A percentile compares a stretch with the other conserved stretches of the same genome.
Conservation (phyloP, 2,329 filamentous ascomycete species). For the Colletotrichum falcatum region DNA sequence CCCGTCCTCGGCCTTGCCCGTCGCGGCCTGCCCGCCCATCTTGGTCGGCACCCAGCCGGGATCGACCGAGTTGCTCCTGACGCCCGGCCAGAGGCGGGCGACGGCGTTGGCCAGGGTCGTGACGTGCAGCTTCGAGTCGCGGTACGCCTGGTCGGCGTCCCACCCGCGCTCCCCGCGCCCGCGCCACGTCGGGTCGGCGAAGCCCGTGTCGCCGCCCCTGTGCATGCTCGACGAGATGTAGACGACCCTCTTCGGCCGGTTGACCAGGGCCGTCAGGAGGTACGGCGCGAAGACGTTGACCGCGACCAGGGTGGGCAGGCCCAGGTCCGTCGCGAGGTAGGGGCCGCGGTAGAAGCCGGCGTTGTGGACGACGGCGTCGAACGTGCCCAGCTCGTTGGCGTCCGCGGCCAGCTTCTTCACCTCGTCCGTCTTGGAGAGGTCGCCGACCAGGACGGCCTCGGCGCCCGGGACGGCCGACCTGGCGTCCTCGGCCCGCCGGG, state of each 20-base stretch:
- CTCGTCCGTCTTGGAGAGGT: conserved; percentile 63
- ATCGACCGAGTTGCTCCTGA: conserved; percentile 61
- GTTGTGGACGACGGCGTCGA: conserved; percentile 70
- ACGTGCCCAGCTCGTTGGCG: conserved; percentile 61
- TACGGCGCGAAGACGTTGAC: conserved; percentile 71
- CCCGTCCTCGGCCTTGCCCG: conserved; percentile 59
- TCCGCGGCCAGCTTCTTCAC: conserved; percentile 63
- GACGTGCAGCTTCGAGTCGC: conserved; percentile 68
- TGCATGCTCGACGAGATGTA: conserved; percentile 66
- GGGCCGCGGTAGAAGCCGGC: conserved; percentile 61
- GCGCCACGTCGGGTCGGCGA: conserved; percentile 51
- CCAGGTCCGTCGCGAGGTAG: conserved; percentile 47
- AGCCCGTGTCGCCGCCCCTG: conserved; percentile 56
- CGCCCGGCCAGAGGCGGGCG: conserved; percentile 55
- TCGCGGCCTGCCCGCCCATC: conserved; percentile 62
- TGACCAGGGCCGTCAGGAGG: conserved; percentile 63
- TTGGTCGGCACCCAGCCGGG: conserved; percentile 68
- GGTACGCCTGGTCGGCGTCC: conserved; percentile 54
- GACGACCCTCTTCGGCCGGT: conserved; percentile 60
- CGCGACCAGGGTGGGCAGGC: conserved; percentile 61
- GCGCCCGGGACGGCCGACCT: conserved; percentile 61
- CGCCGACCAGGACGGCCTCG: conserved; percentile 62
- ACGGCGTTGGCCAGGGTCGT: conserved; percentile 67
- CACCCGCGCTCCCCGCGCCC: conserved; percentile 52
- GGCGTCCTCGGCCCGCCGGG: conserved; percentile 63